Percentiles rank a stretch among this genome's conserved stretches.
phyloP scores from a whole-genome alignment of 108 stramenopile genomes.

The Stephanodiscus minutulus region DNA sequence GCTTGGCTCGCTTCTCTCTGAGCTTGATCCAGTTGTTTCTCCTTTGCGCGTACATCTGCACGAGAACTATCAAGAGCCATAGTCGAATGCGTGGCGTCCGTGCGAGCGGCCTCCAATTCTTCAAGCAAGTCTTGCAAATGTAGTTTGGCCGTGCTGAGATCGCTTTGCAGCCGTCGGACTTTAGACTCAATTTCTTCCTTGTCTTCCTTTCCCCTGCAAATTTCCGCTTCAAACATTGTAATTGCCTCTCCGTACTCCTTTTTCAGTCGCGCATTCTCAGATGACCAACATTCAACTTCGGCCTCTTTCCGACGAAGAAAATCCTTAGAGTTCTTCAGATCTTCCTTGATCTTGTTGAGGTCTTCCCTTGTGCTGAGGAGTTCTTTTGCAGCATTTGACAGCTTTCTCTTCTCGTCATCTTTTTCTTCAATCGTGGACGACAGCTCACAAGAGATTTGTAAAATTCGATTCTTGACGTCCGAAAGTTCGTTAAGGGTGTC shows the following conservation, averaged over 20 bases:
- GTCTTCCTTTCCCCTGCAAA: slow-evolving; percentile 1
- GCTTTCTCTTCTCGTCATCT: slow-evolving; percentile 1
- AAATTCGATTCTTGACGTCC: slow-evolving; percentile 9
- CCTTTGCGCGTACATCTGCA: slow-evolving; percentile 5
- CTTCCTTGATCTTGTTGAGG: slow-evolving; percentile 12
- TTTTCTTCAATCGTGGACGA: slow-evolving; percentile 21
- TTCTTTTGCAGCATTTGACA: slow-evolving; percentile 11
- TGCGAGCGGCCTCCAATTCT: slow-evolving; percentile 22
- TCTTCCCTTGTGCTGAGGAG: slow-evolving; percentile 14
- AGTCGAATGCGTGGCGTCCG: slow-evolving; percentile 14
- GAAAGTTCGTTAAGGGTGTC: slow-evolving; percentile 13
- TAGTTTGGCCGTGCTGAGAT: slow-evolving; percentile 18
- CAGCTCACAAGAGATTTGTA: slow-evolving; percentile 16
- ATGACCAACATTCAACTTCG: slow-evolving; percentile 12
- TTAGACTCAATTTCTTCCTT: slow-evolving; percentile 6
- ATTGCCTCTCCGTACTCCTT: slow-evolving; percentile 34
- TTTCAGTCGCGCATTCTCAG: slow-evolving; percentile 29
- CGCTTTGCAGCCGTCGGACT: slow-evolving; percentile 6
- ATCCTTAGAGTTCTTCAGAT: slow-evolving; percentile 12
- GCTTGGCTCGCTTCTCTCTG: not conserved
- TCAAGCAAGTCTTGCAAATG: slow-evolving; percentile 33
- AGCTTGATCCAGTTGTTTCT: slow-evolving; percentile 21
- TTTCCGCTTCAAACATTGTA: slow-evolving; percentile 29
- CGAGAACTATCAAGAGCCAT: slow-evolving; percentile 12
- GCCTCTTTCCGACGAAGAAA: slow-evolving; percentile 1